Percentiles rank a stretch among this genome's conserved stretches.
Conservation (phyloP, 495 filamentous ascomycete genomes). For the Apodospora peruviana region DNA sequence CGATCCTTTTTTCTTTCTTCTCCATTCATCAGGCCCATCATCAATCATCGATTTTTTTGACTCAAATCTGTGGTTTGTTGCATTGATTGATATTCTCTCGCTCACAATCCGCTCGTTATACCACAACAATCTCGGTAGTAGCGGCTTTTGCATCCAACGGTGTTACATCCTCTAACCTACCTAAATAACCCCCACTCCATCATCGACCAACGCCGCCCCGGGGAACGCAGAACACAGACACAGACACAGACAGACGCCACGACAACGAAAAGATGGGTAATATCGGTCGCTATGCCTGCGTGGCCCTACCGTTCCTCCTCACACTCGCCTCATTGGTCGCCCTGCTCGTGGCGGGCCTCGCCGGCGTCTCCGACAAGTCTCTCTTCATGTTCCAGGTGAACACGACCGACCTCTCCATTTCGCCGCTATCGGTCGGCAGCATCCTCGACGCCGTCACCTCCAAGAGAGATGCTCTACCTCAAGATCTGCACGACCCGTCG, state of each 20-base stretch:
- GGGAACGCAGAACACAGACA: slow-evolving; percentile 2
- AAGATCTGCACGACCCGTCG: background rate
- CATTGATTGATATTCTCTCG: too few relatives aligned
- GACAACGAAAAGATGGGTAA: too few relatives aligned
- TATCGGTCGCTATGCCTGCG: slow-evolving; percentile 70
- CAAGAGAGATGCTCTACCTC: background rate
- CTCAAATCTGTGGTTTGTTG: too few relatives aligned
- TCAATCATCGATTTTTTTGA: too few relatives aligned
- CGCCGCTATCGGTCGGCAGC: slow-evolving; percentile 16
- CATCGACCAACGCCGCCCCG: background rate
- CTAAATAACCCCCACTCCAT: too few relatives aligned
- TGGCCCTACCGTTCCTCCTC: slow-evolving; percentile 71
- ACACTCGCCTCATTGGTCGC: slow-evolving; percentile 68
- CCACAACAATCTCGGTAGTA: background rate
- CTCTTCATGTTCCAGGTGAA: slow-evolving; percentile 73
- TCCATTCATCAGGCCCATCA: too few relatives aligned
- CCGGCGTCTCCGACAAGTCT: slow-evolving; percentile 62
- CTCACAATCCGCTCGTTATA: too few relatives aligned
- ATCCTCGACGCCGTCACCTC: slow-evolving; percentile 11
- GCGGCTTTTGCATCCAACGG: too few relatives aligned
- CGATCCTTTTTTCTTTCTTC: background rate
- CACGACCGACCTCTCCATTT: slow-evolving; percentile 40
- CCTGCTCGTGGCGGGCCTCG: slow-evolving; percentile 65
- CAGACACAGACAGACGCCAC: too few relatives aligned
- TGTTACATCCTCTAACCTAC: too few relatives aligned